Base-by-base conservation (phyloP, 1,139 yeast genomes). In the Geotrichum europaeum region DNA sequence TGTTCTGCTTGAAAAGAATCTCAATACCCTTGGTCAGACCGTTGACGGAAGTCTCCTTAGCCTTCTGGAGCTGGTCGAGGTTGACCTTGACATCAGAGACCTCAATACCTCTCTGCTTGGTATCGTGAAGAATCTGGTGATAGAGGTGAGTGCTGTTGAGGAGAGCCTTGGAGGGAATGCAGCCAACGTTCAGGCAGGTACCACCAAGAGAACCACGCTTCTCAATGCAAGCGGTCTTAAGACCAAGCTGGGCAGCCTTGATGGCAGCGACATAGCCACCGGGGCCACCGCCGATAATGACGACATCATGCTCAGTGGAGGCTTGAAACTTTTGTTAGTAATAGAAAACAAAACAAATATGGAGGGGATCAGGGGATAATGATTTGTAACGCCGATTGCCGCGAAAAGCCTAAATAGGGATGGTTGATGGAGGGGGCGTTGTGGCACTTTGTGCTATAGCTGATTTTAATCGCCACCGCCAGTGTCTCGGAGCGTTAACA, bases 231-330 rank as follows among this genome's bases (percentile, higher is more conserved):
- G 97, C 99, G 62, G 97, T 90, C 76, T 91, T 86, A 69, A 82
- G 81, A 49, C 98, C 98, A 65, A 91, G 81, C 79, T 95, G 99
- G 58, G 99, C 99, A 62, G 97, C 97, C 78, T 90, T 92, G 75
- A 95, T 95, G 72, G 99, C 99, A 62, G 98, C 98, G 68, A 95
- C 96, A 66, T 77, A 77, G 65, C 99, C 99, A 76, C 98, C 99
- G 67, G 99, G 99, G 63, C 99, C 99, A 71, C 97, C 99, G 68
- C 99, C 99, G 72, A 95, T 88, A 68, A 95, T 90, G 61, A 92
- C 96, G 63, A 92, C 84, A 72, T 94, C 99, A 74, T 89, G 95
- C 75, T 89, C 84, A 81, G 82, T 64, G 63, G 60, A 40, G 20
- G 47, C 47, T 40, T 40, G 47, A 40, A 40, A 40, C 2, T 5